These are phyloP conservation scores for Penicillium janthinellum DNA, from an alignment of 2,329 filamentous ascomycete genomes.

Conservation along the genomic window DNA sequence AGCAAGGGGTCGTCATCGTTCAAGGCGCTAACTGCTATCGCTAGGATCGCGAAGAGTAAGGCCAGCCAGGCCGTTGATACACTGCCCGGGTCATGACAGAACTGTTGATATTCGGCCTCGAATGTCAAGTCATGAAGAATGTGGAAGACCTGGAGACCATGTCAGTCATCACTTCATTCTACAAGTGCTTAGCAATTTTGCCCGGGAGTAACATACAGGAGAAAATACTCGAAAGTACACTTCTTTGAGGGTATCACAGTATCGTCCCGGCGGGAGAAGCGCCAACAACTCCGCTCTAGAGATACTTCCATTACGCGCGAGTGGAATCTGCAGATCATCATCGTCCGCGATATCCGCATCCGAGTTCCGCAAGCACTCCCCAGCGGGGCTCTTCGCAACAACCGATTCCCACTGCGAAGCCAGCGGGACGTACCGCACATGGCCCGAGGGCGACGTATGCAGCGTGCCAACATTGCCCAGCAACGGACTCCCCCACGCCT, in stretches of 20 bases:
- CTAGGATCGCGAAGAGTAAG: constrained; percentile 43
- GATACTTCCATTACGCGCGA: constrained; percentile 28
- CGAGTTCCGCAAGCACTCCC: constrained; percentile 29
- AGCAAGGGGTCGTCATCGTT: constrained; percentile 41
- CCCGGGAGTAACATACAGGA: constrained; percentile 30
- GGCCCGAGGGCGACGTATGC: constrained; percentile 35
- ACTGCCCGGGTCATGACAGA: constrained; percentile 38
- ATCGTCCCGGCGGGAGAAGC: constrained; percentile 37
- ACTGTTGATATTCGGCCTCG: constrained; percentile 42
- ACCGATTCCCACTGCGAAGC: constrained; percentile 37
- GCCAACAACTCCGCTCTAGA: constrained; percentile 35
- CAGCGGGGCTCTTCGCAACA: constrained; percentile 28
- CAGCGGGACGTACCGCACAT: constrained; percentile 41
- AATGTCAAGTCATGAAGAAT: constrained; percentile 47
- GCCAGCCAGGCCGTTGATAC: constrained; percentile 44
- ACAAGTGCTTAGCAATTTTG: neutral
- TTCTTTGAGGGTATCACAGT: constrained; percentile 41
- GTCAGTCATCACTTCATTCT: constrained; percentile 8
- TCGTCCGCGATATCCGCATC: constrained; percentile 33
- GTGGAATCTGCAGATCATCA: constrained; percentile 38
- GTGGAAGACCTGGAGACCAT: constrained; percentile 37
- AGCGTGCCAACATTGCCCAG: constrained; percentile 34
- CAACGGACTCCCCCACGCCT: constrained; percentile 25
- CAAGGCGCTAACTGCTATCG: constrained; percentile 41
- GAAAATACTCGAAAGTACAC: constrained; percentile 44